Conservation (phyloP, 1,139 yeast genomes). For the Candida albicans region DNA sequence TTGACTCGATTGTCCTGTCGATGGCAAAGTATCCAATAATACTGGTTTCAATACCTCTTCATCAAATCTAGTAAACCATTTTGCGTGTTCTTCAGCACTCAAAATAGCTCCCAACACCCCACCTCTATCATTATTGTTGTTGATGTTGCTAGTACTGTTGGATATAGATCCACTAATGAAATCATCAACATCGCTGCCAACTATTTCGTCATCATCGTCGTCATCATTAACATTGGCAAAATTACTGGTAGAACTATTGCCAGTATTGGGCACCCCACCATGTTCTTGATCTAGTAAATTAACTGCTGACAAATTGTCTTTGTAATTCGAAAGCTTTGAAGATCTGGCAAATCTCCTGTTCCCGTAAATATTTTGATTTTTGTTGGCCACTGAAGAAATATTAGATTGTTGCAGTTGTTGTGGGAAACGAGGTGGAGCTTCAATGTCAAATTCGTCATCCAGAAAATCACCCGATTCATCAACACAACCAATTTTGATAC, state of each 20-base stretch:
- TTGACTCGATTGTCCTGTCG: conserved; percentile 6
- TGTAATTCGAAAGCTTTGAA: conserved; percentile 10
- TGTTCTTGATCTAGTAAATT: conserved; percentile 8
- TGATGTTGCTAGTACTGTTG: background rate
- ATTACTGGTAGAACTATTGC: conserved; percentile 12
- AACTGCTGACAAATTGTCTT: conserved; percentile 10
- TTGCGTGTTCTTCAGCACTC: conserved; percentile 74
- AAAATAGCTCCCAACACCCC: conserved; percentile 46
- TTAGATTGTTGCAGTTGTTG: conserved; percentile 1
- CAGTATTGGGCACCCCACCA: conserved; percentile 5
- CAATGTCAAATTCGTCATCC: conserved; percentile 95
- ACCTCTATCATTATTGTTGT: conserved; percentile 21
- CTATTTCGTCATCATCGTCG: conserved; percentile 32
- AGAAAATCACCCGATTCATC: conserved; percentile 65
- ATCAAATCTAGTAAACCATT: conserved; percentile 92
- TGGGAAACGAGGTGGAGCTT: conserved; percentile 54
- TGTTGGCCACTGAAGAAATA: background rate
- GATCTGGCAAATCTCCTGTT: conserved; percentile 31
- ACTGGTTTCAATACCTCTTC: conserved; percentile 97
- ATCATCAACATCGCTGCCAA: conserved; percentile 44
- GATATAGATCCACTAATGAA: conserved; percentile 18
- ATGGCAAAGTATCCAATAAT: conserved; percentile 59
- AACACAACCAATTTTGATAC: conserved; percentile 87
- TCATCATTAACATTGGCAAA: conserved; percentile 13
- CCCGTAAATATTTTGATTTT: conserved; percentile 22